phyloP scores from a whole-genome alignment of 495 filamentous ascomycete species.

The Entonaema liquescens region DNA sequence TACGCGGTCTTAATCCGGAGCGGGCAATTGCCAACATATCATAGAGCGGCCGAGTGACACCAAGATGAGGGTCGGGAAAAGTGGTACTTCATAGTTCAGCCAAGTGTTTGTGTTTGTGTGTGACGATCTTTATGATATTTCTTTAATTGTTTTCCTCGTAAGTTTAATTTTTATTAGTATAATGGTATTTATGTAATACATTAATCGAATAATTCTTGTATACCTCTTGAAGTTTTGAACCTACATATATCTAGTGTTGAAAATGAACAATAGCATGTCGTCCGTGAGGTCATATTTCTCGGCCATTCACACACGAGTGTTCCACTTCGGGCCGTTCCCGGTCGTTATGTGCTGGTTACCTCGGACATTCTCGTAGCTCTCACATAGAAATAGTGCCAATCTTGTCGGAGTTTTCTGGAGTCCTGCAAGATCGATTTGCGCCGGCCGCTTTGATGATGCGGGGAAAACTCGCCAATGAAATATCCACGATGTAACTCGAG shows the following conservation, averaged over 20 bases:
- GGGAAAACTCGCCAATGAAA: neutral
- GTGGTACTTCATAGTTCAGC: neutral
- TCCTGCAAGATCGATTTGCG: constrained; percentile 2
- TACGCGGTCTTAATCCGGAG: neutral
- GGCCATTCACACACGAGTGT: neutral
- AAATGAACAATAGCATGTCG: neutral
- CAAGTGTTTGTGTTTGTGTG: neutral
- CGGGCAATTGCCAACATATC: neutral
- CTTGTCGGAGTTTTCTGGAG: constrained; percentile 2
- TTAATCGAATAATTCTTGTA: neutral
- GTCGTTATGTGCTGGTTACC: neutral
- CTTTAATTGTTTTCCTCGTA: neutral
- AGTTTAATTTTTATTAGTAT: neutral
- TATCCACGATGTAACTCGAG: neutral
- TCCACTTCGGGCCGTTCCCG: neutral
- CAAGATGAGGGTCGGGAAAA: neutral
- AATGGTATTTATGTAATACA: neutral
- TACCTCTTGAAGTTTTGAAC: neutral
- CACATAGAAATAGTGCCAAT: neutral
- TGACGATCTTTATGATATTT: neutral
- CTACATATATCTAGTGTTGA: neutral
- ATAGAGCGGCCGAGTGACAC: neutral
- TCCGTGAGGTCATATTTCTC: neutral
- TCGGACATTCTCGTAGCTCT: neutral
- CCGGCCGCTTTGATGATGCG: neutral